phyloP scores from a whole-genome alignment of 1,284 basidiomycete genomes.

The Trametes sp. region DNA sequence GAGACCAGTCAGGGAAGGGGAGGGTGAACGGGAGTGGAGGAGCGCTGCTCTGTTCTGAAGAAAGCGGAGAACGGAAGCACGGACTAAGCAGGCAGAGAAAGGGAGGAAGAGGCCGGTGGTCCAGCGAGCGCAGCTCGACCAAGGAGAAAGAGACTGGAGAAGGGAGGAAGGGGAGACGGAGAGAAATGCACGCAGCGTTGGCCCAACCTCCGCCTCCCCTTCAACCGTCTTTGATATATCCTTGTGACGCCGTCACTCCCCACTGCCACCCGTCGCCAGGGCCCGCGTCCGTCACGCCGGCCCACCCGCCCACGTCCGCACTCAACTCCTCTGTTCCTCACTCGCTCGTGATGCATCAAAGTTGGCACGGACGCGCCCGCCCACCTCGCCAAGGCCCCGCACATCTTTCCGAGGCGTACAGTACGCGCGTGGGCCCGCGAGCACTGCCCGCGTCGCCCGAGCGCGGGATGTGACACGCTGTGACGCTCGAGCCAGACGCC shows the following conservation, averaged over 20 bases:
- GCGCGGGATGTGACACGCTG: slow-evolving; percentile 8
- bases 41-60: slow-evolving; percentile 43
- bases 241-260: slow-evolving; percentile 28
- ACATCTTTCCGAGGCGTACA: background rate
- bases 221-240: slow-evolving; percentile 28
- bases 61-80: slow-evolving; percentile 37
- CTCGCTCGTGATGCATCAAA: background rate
- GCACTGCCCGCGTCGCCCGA: background rate
- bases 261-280: slow-evolving; percentile 33
- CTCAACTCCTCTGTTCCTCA: background rate
- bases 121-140: slow-evolving; percentile 65
- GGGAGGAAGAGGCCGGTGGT: slow-evolving; percentile 34
- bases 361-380: background rate
- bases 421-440: background rate
- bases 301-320: background rate
- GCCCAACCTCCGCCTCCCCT: slow-evolving; percentile 13
- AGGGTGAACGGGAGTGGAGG: slow-evolving; percentile 32
- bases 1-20: slow-evolving; percentile 31
- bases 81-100: slow-evolving; percentile 37
- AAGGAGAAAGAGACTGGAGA: slow-evolving; percentile 41
- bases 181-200: slow-evolving; percentile 38
- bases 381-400: background rate
- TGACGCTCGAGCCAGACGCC: slow-evolving; percentile 15
- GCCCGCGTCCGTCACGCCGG: slow-evolving; percentile 23
- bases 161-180: slow-evolving; percentile 36